Percentiles rank a stretch among this genome's conserved stretches.
phyloP scores from a whole-genome alignment of 2,329 filamentous ascomycete genomes.

The Xylariaceae sp. region DNA sequence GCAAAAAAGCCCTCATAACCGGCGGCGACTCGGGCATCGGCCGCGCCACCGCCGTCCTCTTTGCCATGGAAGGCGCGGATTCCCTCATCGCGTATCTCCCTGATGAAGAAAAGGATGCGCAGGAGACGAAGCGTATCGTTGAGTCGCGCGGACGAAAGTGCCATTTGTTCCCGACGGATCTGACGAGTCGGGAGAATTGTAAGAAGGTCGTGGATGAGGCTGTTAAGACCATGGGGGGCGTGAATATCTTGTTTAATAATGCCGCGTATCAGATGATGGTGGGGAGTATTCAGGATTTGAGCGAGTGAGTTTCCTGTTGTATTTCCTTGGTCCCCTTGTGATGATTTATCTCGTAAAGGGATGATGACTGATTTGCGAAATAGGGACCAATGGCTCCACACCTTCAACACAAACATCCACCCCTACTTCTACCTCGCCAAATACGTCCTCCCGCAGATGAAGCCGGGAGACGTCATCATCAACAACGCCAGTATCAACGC shows the following conservation, averaged over 20 bases:
- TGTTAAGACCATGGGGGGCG: conserved; percentile 57
- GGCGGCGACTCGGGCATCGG: conserved; percentile 78
- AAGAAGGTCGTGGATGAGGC: conserved; percentile 63
- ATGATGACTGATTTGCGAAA: background rate
- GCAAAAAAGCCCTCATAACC: conserved; percentile 72
- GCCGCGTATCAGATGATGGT: conserved; percentile 71
- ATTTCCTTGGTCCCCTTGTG: too few relatives aligned
- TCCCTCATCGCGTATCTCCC: conserved; percentile 68
- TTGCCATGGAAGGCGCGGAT: conserved; percentile 74
- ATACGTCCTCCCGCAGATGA: conserved; percentile 70
- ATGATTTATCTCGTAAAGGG: too few relatives aligned
- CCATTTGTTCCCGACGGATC: conserved; percentile 57
- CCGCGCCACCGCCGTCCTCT: conserved; percentile 68
- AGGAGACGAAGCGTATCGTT: conserved; percentile 66
- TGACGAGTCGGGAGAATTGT: conserved; percentile 63
- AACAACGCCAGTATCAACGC: conserved; percentile 82
- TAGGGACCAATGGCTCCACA: conserved; percentile 72
- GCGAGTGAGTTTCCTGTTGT: conserved; percentile 48
- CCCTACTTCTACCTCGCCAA: conserved; percentile 77
- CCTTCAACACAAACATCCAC: conserved; percentile 80
- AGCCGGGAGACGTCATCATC: conserved; percentile 69
- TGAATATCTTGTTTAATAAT: conserved; percentile 74
- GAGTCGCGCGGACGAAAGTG: conserved; percentile 63
- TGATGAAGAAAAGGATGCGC: conserved; percentile 69
- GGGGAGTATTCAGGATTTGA: conserved; percentile 63